Conservation (phyloP, 768 basidiomycete genomes). For the Paxillus rubicundulus region DNA sequence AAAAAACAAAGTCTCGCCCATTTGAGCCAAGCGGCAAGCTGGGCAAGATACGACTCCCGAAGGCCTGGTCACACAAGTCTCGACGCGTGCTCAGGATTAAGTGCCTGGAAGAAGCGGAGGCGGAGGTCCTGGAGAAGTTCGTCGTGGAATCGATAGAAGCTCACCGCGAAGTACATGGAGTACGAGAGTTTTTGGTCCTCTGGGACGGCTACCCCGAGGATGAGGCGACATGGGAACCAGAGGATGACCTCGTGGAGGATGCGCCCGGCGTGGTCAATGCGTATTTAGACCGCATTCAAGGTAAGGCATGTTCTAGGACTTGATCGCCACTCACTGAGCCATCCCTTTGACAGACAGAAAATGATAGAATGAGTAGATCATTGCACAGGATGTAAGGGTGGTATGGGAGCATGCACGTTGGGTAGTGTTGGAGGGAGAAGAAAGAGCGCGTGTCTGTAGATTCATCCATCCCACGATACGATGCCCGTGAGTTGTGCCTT, state of each 20-base stretch:
- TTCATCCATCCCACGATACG: constrained; percentile 1
- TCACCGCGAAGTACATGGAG: constrained; percentile 37
- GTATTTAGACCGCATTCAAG: constrained; percentile 31
- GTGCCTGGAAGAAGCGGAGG: constrained; percentile 31
- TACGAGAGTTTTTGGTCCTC: constrained; percentile 45
- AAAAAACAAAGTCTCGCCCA: constrained; percentile 31
- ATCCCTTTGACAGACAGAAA: constrained; percentile 4
- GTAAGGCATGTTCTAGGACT: constrained; percentile 4
- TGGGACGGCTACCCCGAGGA: constrained; percentile 55
- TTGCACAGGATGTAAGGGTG: background rate
- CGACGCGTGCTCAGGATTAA: constrained; percentile 43
- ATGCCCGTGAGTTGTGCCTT: background rate
- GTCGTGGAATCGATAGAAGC: constrained; percentile 38
- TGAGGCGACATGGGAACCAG: constrained; percentile 61
- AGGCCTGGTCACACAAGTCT: constrained; percentile 53
- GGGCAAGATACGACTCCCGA: constrained; percentile 38
- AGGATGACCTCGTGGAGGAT: constrained; percentile 44
- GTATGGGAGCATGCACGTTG: background rate
- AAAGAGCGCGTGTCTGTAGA: constrained; percentile 12
- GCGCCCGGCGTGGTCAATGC: constrained; percentile 44
- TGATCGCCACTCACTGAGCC: background rate
- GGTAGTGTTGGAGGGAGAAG: background rate
- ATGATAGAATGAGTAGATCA: background rate
- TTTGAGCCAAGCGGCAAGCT: constrained; percentile 35
- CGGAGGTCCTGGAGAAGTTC: constrained; percentile 39